Evolutionary conservation across 2,329 filamentous ascomycete species (phyloP).

Genomic region (Knufia petricola): DNA sequence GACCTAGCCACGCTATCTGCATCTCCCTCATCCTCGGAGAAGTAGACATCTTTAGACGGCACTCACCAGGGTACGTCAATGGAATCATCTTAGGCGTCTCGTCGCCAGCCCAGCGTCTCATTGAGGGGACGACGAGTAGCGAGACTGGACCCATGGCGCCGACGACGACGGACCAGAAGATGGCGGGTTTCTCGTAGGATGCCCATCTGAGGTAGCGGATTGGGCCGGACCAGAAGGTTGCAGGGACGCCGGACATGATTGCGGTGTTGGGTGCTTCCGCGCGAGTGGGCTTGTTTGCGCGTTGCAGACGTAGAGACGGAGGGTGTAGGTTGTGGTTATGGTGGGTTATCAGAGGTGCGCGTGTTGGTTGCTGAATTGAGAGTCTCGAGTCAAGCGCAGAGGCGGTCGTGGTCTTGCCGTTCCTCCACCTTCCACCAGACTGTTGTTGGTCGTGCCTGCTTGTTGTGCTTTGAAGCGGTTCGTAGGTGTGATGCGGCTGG

Average conservation of each 20-base stretch:
- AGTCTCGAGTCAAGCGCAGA: no score
- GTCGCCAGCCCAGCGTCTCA: slow-evolving; percentile 65
- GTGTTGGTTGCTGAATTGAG: no score
- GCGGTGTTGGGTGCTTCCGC: neutral
- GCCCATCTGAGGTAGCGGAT: slow-evolving; percentile 82
- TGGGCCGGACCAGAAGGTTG: slow-evolving; percentile 70
- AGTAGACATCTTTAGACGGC: no score
- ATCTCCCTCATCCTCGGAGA: neutral
- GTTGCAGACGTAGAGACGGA: neutral
- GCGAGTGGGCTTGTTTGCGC: neutral
- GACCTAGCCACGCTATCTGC: no score
- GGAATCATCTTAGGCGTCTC: slow-evolving; percentile 63
- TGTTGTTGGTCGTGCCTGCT: no score
- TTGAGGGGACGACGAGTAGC: slow-evolving; percentile 61
- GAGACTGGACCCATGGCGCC: slow-evolving; percentile 62
- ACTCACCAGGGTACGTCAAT: slow-evolving; percentile 85
- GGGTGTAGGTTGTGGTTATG: neutral
- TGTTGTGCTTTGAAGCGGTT: no score
- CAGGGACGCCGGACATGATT: slow-evolving; percentile 47
- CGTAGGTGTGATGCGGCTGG: no score
- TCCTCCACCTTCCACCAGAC: no score
- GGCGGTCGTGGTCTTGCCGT: no score
- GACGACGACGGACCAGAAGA: slow-evolving; percentile 77
- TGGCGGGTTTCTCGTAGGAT: slow-evolving; percentile 74
- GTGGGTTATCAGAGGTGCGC: no score